Conservation (phyloP, 2,329 filamentous ascomycete species). For the Pezizomycotina sp. region DNA sequence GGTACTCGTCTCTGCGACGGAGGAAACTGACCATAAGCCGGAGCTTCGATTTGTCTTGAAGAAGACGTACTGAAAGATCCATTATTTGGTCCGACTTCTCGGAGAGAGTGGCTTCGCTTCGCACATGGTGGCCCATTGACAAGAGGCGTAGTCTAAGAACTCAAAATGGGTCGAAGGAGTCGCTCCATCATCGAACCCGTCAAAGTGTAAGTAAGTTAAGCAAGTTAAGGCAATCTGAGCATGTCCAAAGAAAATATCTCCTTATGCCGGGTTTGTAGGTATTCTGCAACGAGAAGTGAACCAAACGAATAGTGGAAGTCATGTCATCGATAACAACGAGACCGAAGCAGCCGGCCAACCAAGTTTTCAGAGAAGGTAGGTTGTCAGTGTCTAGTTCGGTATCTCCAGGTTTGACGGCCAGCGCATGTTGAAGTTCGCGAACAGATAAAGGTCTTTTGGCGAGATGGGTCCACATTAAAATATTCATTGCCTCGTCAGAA, state of each 20-base stretch:
- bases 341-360: slow-evolving; percentile 15
- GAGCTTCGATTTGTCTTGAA: slow-evolving; percentile 3
- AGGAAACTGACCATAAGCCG: no score
- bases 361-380: slow-evolving; percentile 6
- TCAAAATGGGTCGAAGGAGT: background rate
- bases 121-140: slow-evolving; percentile 6
- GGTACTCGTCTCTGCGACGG: no score
- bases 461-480: slow-evolving; percentile 9
- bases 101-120: slow-evolving; percentile 2
- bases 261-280: slow-evolving; percentile 5
- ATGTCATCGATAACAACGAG: slow-evolving; percentile 14
- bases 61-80: slow-evolving; percentile 5
- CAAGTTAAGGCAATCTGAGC: slow-evolving; percentile 4
- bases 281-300: slow-evolving; percentile 15
- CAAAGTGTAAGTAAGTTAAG: slow-evolving; percentile 7
- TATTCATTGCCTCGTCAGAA: slow-evolving; percentile 5
- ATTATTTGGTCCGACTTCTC: background rate
- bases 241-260: slow-evolving; percentile 3
- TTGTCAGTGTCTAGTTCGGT: slow-evolving; percentile 6
- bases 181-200: no score
- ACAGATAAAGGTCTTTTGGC: slow-evolving; percentile 6
- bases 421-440: slow-evolving; percentile 6
- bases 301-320: slow-evolving; percentile 11
- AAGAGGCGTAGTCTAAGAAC: slow-evolving; percentile 6
- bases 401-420: slow-evolving; percentile 9